Conservation (phyloP, 2,329 filamentous ascomycete species). For the Neobulgaria alba region DNA sequence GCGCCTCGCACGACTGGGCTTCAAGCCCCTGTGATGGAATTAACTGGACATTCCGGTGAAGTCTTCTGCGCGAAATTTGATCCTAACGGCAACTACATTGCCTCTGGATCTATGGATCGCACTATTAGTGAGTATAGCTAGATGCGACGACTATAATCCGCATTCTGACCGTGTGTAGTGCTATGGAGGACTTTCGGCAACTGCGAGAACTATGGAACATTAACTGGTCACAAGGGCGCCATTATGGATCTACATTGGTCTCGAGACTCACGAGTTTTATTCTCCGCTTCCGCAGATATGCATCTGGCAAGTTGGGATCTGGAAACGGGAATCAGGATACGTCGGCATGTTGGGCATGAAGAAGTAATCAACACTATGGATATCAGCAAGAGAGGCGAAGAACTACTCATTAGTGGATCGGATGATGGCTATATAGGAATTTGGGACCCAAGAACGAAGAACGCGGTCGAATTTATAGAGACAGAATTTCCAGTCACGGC, state of each 20-base stretch:
- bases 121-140: slow-evolving; percentile 59
- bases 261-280: slow-evolving; percentile 82
- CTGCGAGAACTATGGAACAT: slow-evolving; percentile 87
- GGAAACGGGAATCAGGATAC: slow-evolving; percentile 84
- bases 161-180: slow-evolving; percentile 43
- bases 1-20: slow-evolving; percentile 71
- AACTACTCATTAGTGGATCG: slow-evolving; percentile 81
- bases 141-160: background rate
- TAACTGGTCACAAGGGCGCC: slow-evolving; percentile 85
- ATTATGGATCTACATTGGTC: slow-evolving; percentile 94
- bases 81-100: slow-evolving; percentile 77
- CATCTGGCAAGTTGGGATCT: slow-evolving; percentile 92
- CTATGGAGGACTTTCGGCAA: slow-evolving; percentile 89
- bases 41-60: slow-evolving; percentile 75
- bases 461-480: slow-evolving; percentile 78
- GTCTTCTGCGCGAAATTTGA: slow-evolving; percentile 89
- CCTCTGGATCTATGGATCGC: slow-evolving; percentile 91
- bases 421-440: slow-evolving; percentile 92
- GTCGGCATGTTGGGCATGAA: slow-evolving; percentile 85
- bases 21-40: slow-evolving; percentile 87
- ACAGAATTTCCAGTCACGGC: slow-evolving; percentile 91
- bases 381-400: slow-evolving; percentile 81
- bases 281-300: slow-evolving; percentile 88
- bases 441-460: slow-evolving; percentile 90
- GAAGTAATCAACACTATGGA: slow-evolving; percentile 93